These are phyloP conservation scores for Mucor lusitanicus DNA, from an alignment of 371 early-diverging fungal species.

Conservation along the genomic window DNA sequence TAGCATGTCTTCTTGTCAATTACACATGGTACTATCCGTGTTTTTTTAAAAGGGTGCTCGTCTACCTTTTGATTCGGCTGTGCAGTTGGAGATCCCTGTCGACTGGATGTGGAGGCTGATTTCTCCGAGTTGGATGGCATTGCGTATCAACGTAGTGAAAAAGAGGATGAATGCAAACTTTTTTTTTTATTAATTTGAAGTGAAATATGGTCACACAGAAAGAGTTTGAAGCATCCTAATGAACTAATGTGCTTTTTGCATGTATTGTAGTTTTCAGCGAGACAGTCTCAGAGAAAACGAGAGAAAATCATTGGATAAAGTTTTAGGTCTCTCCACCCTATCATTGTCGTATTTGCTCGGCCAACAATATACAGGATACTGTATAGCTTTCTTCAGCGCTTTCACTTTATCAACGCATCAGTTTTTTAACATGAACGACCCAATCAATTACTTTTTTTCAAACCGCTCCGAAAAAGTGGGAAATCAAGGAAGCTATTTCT, in stretches of 20 bases:
- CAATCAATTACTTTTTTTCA: too few species aligned
- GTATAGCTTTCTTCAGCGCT: too few species aligned
- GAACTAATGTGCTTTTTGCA: not conserved
- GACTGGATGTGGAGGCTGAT: not conserved
- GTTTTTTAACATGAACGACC: too few species aligned
- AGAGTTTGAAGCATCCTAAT: not conserved
- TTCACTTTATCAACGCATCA: too few species aligned
- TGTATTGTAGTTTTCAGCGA: too few species aligned
- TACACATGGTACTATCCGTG: not conserved
- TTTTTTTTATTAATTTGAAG: not conserved
- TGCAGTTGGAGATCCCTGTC: not conserved
- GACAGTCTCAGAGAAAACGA: too few species aligned
- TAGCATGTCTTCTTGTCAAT: constrained; percentile 6
- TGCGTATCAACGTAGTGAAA: not conserved
- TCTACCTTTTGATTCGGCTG: not conserved
- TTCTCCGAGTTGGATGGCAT: not conserved
- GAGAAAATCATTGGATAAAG: too few species aligned
- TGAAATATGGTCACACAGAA: not conserved
- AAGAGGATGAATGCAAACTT: not conserved
- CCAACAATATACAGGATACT: too few species aligned
- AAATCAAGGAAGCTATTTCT: too few species aligned
- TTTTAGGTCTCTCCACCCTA: too few species aligned
- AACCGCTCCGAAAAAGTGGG: too few species aligned
- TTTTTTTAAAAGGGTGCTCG: not conserved
- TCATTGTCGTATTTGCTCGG: too few species aligned